Percentiles rank a stretch among this genome's conserved stretches.
phyloP scores from a whole-genome alignment of 495 filamentous ascomycete genomes.

The Cudoniella acicularis region DNA sequence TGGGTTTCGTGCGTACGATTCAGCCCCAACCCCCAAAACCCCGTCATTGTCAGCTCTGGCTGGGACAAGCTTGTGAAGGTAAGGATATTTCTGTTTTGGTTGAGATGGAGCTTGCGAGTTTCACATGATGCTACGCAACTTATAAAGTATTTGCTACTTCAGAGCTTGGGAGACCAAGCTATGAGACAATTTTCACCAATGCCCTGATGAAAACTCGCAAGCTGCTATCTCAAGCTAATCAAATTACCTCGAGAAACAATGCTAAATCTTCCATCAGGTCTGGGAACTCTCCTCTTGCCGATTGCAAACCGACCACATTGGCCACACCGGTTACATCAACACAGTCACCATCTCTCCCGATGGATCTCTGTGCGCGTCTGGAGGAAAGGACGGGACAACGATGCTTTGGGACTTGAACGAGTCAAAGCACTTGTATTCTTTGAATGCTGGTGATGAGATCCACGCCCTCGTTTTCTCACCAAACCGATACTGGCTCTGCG shows the following conservation, averaged over 20 bases:
- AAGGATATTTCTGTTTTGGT: slow-evolving; percentile 36
- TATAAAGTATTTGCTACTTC: slow-evolving; percentile 99
- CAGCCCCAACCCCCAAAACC: slow-evolving; percentile 99
- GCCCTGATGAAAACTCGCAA: slow-evolving; percentile 60
- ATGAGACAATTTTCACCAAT: slow-evolving; percentile 98
- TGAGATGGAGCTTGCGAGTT: slow-evolving; percentile 15
- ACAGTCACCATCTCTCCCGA: slow-evolving; percentile 99
- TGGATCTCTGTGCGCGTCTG: slow-evolving; percentile 97
- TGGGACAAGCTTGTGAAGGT: slow-evolving; percentile 99
- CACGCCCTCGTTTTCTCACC: slow-evolving; percentile 99
- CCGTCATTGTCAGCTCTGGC: slow-evolving; percentile 96
- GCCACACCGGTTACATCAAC: slow-evolving; percentile 99
- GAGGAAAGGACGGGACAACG: slow-evolving; percentile 99
- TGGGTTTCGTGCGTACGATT: slow-evolving; percentile 99
- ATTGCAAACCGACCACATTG: slow-evolving; percentile 99
- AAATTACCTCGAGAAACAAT: not conserved
- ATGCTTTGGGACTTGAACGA: slow-evolving; percentile 99
- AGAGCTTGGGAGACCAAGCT: slow-evolving; percentile 75
- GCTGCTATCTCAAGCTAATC: slow-evolving; percentile 25
- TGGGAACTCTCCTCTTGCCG: slow-evolving; percentile 99
- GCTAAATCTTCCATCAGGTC: slow-evolving; percentile 55
- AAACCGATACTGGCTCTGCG: slow-evolving; percentile 99
- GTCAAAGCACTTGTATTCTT: slow-evolving; percentile 99
- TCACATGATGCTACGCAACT: slow-evolving; percentile 79
- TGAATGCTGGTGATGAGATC: slow-evolving; percentile 99